Evolutionary conservation across 78 protist species (phyloP).

Genomic region (slime mould (Dictyostelium discoideum)): dicty_2.7 NC_007090.3:2241501-2242000

Average conservation of each 20-base stretch:
- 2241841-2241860: neutral
- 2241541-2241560: conserved; percentile 83
- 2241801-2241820: no score
- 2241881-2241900: neutral
- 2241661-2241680: conserved; percentile 76
- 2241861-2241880: neutral
- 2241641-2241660: conserved; percentile 71
- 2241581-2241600: conserved; percentile 88
- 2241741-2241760: conserved; percentile 89
- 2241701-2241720: conserved; percentile 75
- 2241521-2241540: conserved; percentile 37
- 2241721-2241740: conserved; percentile 79
- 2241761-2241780: neutral
- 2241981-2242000: conserved; percentile 90
- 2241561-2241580: conserved; percentile 16
- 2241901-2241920: conserved; percentile 80
- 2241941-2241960: conserved; percentile 79
- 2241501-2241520: conserved; percentile 76
- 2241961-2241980: conserved; percentile 89
- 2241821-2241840: no score
- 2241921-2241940: conserved; percentile 36
- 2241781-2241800: no score
- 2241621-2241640: conserved; percentile 68
- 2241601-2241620: conserved; percentile 76
- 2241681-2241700: conserved; percentile 55